Evolutionary conservation across 2,329 filamentous ascomycete species (phyloP).

Genomic region (Colletotrichum phormii): DNA sequence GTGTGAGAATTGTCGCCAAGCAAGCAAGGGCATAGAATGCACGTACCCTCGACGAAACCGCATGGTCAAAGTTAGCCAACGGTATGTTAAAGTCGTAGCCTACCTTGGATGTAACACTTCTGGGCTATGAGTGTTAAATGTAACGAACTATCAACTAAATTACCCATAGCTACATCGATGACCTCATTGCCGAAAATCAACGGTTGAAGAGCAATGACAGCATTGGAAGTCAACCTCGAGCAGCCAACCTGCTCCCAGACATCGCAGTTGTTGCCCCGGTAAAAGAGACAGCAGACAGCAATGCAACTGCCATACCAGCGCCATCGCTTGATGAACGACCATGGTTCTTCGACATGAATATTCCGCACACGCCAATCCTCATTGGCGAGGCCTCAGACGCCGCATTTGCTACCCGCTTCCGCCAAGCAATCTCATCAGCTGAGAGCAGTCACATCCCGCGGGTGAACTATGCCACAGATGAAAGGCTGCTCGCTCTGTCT

Average conservation of each 20-base stretch:
- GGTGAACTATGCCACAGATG: constrained; percentile 48
- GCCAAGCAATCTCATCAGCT: constrained; percentile 48
- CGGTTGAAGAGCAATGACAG: constrained; percentile 39
- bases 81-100: constrained; percentile 40
- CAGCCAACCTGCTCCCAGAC: constrained; percentile 6
- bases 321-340: constrained; percentile 42
- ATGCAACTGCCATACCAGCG: constrained; percentile 17
- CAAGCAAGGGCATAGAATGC: constrained; percentile 45
- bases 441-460: constrained; percentile 47
- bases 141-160: neutral
- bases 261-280: neutral
- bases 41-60: constrained; percentile 48
- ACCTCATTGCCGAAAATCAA: constrained; percentile 48
- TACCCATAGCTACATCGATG: constrained; percentile 45
- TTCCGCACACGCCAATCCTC: constrained; percentile 48
- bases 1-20: constrained; percentile 47
- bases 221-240: constrained; percentile 10
- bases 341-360: constrained; percentile 50
- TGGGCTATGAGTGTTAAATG: neutral
- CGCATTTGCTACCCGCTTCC: constrained; percentile 50
- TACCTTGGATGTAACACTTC: constrained; percentile 33
- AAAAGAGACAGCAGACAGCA: constrained; percentile 25
- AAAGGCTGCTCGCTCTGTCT: constrained; percentile 42
- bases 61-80: constrained; percentile 47
- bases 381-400: constrained; percentile 51